phyloP scores from a whole-genome alignment of 305 asterid genomes.

The Solanum hybrid region DNA sequence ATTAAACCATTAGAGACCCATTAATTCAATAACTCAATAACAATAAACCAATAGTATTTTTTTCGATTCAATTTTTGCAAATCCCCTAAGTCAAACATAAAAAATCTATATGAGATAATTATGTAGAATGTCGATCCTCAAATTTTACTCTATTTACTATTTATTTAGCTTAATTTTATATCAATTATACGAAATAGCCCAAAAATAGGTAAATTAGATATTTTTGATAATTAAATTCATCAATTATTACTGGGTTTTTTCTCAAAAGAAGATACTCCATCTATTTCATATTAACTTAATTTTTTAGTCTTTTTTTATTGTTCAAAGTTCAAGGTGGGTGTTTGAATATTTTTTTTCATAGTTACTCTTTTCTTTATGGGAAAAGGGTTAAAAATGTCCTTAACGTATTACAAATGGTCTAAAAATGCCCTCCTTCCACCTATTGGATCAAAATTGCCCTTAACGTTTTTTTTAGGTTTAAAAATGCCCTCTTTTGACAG shows the following conservation, averaged over 20 bases:
- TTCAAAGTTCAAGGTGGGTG: background rate
- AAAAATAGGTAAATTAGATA: background rate
- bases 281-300: background rate
- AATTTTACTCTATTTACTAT: background rate
- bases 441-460: too few species aligned
- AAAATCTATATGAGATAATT: background rate
- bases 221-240: too few species aligned
- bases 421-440: too few species aligned
- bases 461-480: too few species aligned
- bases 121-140: background rate
- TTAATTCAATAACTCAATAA: background rate
- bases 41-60: too few species aligned
- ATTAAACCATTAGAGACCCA: background rate
- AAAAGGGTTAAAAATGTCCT: too few species aligned
- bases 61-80: background rate
- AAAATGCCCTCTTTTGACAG: too few species aligned
- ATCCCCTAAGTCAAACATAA: background rate
- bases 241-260: background rate
- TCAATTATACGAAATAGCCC: background rate
- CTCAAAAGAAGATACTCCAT: background rate
- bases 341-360: background rate
- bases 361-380: too few species aligned
- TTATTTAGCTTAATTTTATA: background rate
- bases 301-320: background rate
- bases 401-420: too few species aligned